Evolutionary conservation across 1,284 basidiomycete genomes (phyloP), one percentile per base, ranked within the genome.

Genomic region (Meira miltonrushii): DNA sequence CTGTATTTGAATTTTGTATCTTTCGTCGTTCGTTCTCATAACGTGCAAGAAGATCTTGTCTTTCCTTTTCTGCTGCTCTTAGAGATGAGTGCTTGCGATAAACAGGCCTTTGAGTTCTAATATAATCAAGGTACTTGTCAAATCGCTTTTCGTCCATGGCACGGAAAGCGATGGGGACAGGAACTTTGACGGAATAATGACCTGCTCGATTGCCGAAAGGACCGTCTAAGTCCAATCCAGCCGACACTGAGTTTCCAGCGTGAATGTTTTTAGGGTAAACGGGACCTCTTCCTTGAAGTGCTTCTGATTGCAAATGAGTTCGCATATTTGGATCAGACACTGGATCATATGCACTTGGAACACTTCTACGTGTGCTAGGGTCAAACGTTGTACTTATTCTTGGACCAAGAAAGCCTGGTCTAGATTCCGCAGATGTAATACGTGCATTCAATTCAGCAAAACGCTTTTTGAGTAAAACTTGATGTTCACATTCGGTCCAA

Each of bases 401-500:
- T 25, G 50, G 50, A 40, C 50, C 50, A 8, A 53, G 50, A 3
- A 12, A 3, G 2, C 50, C 50, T 8, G 23, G 46, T 21, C 12
- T n/a, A n/a, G 46, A 48, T 8, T 13, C 2, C 25, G 8, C 5
- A 21, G 46, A 6, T 17, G 17, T 5, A 21, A 48, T 23, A 13
- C 37, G 23, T 5, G 38, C 23, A 33, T 53, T 39, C 28, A 41
- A 65, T 57, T 76, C 74, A 10, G 55, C 56, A 65, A 66, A 76
- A 39, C 70, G 59, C 48, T 62, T 65, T 50, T 67, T 59, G 38
- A 76, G 70, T 38, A 74, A 67, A 3, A 68, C 65, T 21, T 72
- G 66, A 39, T 64, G 62, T 47, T 73, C 71, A 19, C 62, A 56
- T 55, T 71, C 71, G 44, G 61, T 60, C 74, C 74, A 76, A 1